Evolutionary conservation across 805 yeast genomes (phyloP).

Genomic region (Schizosaccharomyces japonicus): DNA sequence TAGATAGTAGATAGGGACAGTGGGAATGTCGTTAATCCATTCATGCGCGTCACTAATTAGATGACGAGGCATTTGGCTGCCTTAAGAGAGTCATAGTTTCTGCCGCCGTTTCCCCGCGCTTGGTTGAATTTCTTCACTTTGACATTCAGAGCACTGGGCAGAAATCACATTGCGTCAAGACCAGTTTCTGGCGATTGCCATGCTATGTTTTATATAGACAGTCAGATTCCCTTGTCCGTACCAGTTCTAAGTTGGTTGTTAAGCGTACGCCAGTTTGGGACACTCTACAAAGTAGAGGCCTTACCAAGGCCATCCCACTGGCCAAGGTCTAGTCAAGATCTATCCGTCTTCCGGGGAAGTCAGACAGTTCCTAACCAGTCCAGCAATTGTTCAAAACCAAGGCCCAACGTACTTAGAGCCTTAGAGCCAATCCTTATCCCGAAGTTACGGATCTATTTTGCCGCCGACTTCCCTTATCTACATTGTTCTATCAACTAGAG

Average conservation of each 20-base stretch:
- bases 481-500: conserved; percentile 22
- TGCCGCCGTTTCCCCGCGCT: conserved; percentile 27
- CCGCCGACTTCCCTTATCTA: conserved; percentile 25
- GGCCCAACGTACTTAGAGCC: conserved; percentile 20
- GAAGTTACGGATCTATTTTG: conserved; percentile 23
- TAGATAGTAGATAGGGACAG: conserved; percentile 15
- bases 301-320: background rate
- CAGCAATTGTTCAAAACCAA: conserved; percentile 18
- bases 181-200: conserved; percentile 23
- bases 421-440: conserved; percentile 24
- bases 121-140: conserved; percentile 23
- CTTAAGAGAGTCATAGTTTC: conserved; percentile 24
- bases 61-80: conserved; percentile 17
- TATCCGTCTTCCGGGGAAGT: background rate
- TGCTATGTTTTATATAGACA: conserved; percentile 24
- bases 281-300: background rate
- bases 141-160: conserved; percentile 23
- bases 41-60: conserved; percentile 10
- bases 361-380: conserved; percentile 6
- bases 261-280: conserved; percentile 11
- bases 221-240: conserved; percentile 21
- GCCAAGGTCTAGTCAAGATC: background rate
- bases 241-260: conserved; percentile 14
- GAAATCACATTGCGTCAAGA: conserved; percentile 24
- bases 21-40: conserved; percentile 15